Evolutionary conservation across 345 rosid genomes (phyloP), one percentile per base, ranked within the genome.

Genomic region (Lumnitzera littorea): DNA sequence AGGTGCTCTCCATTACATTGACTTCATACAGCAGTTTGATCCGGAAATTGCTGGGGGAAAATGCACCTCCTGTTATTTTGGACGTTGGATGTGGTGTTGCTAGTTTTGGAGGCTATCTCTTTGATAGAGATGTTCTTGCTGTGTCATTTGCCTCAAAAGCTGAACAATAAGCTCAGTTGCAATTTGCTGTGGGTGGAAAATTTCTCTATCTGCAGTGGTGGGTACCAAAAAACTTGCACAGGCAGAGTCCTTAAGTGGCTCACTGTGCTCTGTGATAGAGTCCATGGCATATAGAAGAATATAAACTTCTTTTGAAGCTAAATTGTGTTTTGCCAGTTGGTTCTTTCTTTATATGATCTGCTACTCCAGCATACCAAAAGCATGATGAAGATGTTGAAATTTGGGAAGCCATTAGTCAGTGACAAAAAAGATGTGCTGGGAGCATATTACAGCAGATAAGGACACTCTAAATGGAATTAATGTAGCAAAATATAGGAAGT

Each of bases 251-350:
- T 91, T 56, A 91, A 80, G 65, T 74, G 50, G 91, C 91, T 60
- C 97, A 88, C 76, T 94, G 99, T 77, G 99, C 99, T 41, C 91
- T 95, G 31, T 94, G 99, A 92, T 69, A 86, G 99, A 65, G 99
- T 11, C 99, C 99, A 27, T 94, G 99, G 99, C 99, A 94, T 71
- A 86, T 88, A 61, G 99, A 94, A 84, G 99, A 97, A 97, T 90
- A 72, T 60, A 91, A 88, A 77, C 95, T 91, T 62, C 91, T 91
- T 49, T 58, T 88, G 78, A 96, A 91, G 78, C 82, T 91, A 71
- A 86, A 91, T 73, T 91, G 98, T 58, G 70, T 86, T 50, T 51
- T 91, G 74, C 74, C 90, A 66, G 95, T 91, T 15, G 96, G 98
- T 63, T 96, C 91, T 55, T 84, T 83, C 83, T 91, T 91, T 79